Evolutionary conservation across 306 rosid species (phyloP).

Genomic region (Fragaria iinumae): DNA sequence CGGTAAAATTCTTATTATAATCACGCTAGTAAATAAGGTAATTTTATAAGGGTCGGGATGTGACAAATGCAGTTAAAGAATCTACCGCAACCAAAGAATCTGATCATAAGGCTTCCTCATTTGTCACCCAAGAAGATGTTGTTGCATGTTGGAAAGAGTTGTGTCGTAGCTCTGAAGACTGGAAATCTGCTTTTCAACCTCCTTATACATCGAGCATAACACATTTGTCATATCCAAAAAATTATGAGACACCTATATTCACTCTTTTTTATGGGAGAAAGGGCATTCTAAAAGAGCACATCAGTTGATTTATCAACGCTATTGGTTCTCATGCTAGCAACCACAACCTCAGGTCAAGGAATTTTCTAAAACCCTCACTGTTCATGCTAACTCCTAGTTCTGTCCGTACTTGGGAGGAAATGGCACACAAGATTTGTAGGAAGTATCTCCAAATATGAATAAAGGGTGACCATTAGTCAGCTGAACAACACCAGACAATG

Average conservation of each 20-base stretch:
- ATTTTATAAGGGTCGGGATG: too few species aligned
- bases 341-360: not conserved
- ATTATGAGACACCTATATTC: not conserved
- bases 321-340: not conserved
- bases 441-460: not conserved
- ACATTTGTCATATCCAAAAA: not conserved
- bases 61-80: too few species aligned
- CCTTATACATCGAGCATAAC: not conserved
- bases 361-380: not conserved
- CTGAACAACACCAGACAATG: too few species aligned
- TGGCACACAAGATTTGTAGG: not conserved
- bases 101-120: not conserved
- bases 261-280: not conserved
- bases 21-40: too few species aligned
- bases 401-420: not conserved
- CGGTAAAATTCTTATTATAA: too few species aligned
- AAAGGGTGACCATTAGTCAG: too few species aligned
- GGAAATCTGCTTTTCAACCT: not conserved
- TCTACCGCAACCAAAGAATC: not conserved
- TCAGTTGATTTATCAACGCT: not conserved
- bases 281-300: not conserved
- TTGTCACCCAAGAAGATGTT: not conserved
- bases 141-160: not conserved
- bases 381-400: not conserved
- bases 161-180: not conserved